Percentiles rank a stretch among this genome's conserved stretches.
These are phyloP conservation scores for Colletotrichum filicis DNA, from an alignment of 2,329 filamentous ascomycete species.

Conservation along the genomic window DNA sequence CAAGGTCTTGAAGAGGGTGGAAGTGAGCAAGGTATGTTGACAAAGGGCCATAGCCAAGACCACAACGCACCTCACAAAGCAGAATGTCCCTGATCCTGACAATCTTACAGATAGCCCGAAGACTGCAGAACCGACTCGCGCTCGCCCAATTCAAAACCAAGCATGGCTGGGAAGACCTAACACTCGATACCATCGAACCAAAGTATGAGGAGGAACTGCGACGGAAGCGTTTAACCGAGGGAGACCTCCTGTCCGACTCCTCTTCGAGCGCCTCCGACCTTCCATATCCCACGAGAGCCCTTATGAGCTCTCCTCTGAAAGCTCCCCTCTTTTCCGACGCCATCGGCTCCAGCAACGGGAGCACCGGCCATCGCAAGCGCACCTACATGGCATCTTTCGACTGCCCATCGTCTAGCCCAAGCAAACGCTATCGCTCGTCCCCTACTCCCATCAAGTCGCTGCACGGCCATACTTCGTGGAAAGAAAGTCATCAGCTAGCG, in stretches of 20 bases:
- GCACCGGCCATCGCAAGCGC: conserved; percentile 73
- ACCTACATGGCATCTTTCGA: conserved; percentile 71
- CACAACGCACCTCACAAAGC: neutral
- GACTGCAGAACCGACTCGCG: conserved; percentile 91
- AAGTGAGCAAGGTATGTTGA: conserved; percentile 78
- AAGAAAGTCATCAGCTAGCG: conserved; percentile 78
- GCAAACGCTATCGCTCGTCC: conserved; percentile 77
- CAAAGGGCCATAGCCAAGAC: conserved; percentile 17
- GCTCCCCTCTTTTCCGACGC: conserved; percentile 87
- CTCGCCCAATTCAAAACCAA: conserved; percentile 98
- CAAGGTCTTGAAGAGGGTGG: conserved; percentile 77
- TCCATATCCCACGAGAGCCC: conserved; percentile 72
- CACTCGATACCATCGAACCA: conserved; percentile 86
- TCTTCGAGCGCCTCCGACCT: conserved; percentile 86
- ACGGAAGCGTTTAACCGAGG: conserved; percentile 74
- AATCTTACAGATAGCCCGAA: conserved; percentile 82
- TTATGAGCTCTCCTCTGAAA: conserved; percentile 89
- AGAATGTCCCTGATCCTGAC: neutral
- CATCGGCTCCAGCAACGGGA: conserved; percentile 75
- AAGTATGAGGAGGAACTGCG: conserved; percentile 83
- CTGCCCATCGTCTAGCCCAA: conserved; percentile 64
- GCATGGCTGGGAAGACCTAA: conserved; percentile 93
- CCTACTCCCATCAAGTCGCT: conserved; percentile 70
- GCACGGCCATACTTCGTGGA: conserved; percentile 74
- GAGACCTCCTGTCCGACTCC: conserved; percentile 85